These are phyloP conservation scores for Solanum hybrid DNA, from an alignment of 305 asterid species.

Conservation along the genomic window DNA sequence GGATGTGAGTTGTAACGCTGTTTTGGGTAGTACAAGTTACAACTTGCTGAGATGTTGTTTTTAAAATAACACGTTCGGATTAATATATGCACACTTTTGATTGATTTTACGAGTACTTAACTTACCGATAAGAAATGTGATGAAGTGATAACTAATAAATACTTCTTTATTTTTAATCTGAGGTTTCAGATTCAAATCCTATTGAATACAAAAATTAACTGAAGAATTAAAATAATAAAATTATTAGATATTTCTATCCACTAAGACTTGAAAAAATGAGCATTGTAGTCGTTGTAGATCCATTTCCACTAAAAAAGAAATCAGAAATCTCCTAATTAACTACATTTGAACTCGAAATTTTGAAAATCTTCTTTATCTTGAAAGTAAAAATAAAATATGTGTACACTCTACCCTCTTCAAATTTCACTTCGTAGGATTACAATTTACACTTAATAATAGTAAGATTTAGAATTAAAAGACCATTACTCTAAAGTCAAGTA, in stretches of 20 bases:
- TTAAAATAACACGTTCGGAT: not conserved
- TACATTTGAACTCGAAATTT: too few relatives aligned
- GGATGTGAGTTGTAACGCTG: not conserved
- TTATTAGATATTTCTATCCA: not conserved
- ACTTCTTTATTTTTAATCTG: rapidly evolving
- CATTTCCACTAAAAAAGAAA: not conserved
- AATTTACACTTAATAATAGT: not conserved
- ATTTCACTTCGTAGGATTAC: not conserved
- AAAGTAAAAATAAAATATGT: rapidly evolving
- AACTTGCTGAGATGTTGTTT: not conserved
- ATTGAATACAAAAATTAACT: rapidly evolving
- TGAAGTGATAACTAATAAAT: not conserved
- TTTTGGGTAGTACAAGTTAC: not conserved
- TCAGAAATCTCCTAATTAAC: too few relatives aligned
- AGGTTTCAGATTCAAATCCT: rapidly evolving
- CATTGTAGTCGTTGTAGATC: not conserved
- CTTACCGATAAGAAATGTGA: not conserved
- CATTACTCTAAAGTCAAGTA: not conserved
- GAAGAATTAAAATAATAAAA: not conserved
- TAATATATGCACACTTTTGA: not conserved
- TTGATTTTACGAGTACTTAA: not conserved
- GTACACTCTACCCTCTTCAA: rapidly evolving
- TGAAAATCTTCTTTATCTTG: rapidly evolving
- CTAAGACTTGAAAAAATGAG: not conserved
- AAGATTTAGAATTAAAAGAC: not conserved